Evolutionary conservation across 176 grass and related monocot genomes (phyloP).

Genomic region (Oryza meyeriana): DNA sequence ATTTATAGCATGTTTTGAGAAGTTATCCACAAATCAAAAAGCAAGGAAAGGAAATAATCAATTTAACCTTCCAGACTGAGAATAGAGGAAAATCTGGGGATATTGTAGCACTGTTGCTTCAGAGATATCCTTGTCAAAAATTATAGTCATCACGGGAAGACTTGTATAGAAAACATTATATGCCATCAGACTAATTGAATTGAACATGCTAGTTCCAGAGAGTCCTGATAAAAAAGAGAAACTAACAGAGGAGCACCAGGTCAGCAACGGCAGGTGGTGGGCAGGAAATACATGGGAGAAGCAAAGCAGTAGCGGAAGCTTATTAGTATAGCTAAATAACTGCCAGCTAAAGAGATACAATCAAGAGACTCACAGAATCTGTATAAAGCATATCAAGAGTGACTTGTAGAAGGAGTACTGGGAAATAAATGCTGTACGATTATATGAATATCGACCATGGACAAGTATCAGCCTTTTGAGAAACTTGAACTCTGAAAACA

Average conservation of each 20-base stretch:
- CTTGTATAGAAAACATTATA: slow-evolving; percentile 99
- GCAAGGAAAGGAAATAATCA: neutral
- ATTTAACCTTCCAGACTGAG: slow-evolving; percentile 90
- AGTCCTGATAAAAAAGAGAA: slow-evolving; percentile 78
- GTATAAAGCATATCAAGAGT: slow-evolving; percentile 87
- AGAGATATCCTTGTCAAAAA: slow-evolving; percentile 92
- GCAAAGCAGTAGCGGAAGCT: neutral
- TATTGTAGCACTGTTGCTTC: slow-evolving; percentile 69
- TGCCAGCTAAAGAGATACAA: slow-evolving; percentile 2
- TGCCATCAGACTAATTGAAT: slow-evolving; percentile 88
- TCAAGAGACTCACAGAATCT: slow-evolving; percentile 68
- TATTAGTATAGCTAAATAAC: neutral
- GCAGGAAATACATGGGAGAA: slow-evolving; percentile 2
- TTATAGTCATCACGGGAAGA: slow-evolving; percentile 66
- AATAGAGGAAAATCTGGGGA: slow-evolving; percentile 77
- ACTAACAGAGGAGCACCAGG: slow-evolving; percentile 35
- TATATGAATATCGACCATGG: slow-evolving; percentile 96
- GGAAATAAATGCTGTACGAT: slow-evolving; percentile 82
- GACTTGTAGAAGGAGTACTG: slow-evolving; percentile 98
- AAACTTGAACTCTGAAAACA: slow-evolving; percentile 83
- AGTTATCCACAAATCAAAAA: slow-evolving; percentile 21
- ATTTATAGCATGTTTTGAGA: neutral
- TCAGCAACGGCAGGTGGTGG: neutral
- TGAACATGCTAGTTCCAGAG: slow-evolving; percentile 86
- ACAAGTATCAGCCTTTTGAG: slow-evolving; percentile 91